phyloP scores from a whole-genome alignment of 2,329 filamentous ascomycete species.

The Thelonectria olida region DNA sequence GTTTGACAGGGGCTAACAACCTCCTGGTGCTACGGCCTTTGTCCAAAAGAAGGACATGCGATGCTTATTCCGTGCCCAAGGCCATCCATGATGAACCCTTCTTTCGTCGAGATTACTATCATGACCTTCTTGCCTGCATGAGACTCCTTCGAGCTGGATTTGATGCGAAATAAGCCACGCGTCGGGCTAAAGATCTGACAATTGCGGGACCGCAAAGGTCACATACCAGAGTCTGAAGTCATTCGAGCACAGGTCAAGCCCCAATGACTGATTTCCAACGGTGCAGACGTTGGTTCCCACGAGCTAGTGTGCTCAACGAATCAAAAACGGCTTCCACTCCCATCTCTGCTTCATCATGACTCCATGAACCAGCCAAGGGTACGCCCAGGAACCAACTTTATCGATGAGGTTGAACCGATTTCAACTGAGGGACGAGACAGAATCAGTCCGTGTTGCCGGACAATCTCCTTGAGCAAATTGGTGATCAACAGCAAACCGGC shows the following conservation, averaged over 20 bases:
- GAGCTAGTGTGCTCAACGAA: slow-evolving; percentile 5
- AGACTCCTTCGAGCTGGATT: background rate
- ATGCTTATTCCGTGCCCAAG: background rate
- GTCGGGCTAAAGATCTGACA: slow-evolving; percentile 16
- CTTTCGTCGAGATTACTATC: background rate
- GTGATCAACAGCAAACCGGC: slow-evolving; percentile 33
- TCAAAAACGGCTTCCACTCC: background rate
- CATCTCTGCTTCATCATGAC: background rate
- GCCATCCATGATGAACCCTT: background rate
- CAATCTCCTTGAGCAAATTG: slow-evolving; percentile 27
- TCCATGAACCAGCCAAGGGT: slow-evolving; percentile 1
- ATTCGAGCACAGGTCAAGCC: slow-evolving; percentile 9
- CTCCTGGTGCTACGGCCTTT: background rate
- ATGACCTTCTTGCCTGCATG: background rate
- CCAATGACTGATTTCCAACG: background rate
- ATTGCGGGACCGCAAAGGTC: slow-evolving; percentile 15
- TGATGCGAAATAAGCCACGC: slow-evolving; percentile 12
- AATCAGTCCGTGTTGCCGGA: slow-evolving; percentile 28
- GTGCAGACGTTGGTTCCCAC: background rate
- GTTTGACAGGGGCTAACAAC: background rate
- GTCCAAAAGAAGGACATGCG: background rate
- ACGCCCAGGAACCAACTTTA: background rate
- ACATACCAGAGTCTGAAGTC: slow-evolving; percentile 6
- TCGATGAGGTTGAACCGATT: background rate
- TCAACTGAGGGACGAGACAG: slow-evolving; percentile 2